Percentiles rank a stretch among this genome's conserved stretches.
phyloP scores from a whole-genome alignment of 2,329 filamentous ascomycete genomes.

The Colletotrichum sp. region DNA sequence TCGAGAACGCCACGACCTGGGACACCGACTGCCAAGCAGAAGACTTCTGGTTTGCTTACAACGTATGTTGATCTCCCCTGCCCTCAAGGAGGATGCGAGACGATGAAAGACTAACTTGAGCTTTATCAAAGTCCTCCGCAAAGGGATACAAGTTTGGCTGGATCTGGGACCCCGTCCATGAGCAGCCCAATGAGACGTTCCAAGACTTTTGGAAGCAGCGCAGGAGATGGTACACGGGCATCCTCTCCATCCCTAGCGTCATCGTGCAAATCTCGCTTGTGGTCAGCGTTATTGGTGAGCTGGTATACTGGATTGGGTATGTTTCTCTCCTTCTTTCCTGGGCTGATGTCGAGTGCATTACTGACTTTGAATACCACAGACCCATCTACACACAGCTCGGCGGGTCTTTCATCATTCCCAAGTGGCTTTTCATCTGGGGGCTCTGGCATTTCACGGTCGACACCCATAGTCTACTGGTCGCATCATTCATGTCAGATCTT shows the following conservation, averaged over 20 bases:
- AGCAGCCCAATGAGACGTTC: not conserved
- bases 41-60: conserved; percentile 1
- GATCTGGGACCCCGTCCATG: not conserved
- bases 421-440: not conserved
- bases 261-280: not conserved
- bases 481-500: not conserved
- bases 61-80: not conserved
- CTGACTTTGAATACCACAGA: not conserved
- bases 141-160: not conserved
- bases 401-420: not conserved
- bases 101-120: rapidly evolving
- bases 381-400: not conserved
- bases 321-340: not conserved
- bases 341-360: rapidly evolving
- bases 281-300: not conserved
- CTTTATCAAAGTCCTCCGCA: not conserved
- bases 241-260: not conserved
- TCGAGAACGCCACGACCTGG: not conserved
- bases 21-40: conserved; percentile 1
- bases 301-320: not conserved
- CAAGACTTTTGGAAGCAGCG: conserved; percentile 4
- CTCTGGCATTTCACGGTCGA: not conserved
- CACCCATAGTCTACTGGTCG: not conserved
- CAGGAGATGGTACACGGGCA: not conserved
- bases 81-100: rapidly evolving